Conservation (phyloP, 768 basidiomycete species). For the Mrakia frigida region DNA sequence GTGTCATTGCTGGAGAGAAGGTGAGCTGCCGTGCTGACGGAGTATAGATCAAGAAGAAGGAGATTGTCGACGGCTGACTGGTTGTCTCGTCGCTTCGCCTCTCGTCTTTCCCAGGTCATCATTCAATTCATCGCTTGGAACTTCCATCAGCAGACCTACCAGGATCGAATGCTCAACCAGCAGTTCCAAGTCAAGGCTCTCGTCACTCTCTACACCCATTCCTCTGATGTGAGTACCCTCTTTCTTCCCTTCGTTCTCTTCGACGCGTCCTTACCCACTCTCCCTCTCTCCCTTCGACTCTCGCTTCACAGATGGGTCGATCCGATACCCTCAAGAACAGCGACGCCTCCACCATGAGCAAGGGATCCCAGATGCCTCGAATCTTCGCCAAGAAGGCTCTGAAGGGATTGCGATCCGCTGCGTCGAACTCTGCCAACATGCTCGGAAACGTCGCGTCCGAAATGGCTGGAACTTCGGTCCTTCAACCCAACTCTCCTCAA, state of each 20-base stretch:
- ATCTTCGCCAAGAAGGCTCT: constrained; percentile 64
- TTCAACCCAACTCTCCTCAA: constrained; percentile 65
- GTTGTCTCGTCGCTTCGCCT: neutral
- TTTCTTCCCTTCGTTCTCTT: neutral
- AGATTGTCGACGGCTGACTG: neutral
- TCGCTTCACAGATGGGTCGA: constrained; percentile 48
- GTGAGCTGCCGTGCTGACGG: too few species aligned
- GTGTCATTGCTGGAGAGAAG: constrained; percentile 73
- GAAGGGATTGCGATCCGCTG: constrained; percentile 50
- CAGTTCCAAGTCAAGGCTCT: constrained; percentile 69
- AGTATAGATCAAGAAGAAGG: too few species aligned
- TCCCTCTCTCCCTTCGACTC: too few species aligned
- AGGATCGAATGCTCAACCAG: constrained; percentile 51
- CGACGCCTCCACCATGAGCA: constrained; percentile 43
- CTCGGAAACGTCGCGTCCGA: constrained; percentile 57
- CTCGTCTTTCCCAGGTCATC: constrained; percentile 46
- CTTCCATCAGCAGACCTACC: constrained; percentile 45
- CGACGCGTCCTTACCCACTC: neutral
- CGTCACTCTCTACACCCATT: constrained; percentile 71
- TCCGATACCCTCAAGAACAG: constrained; percentile 55
- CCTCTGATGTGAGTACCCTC: constrained; percentile 50
- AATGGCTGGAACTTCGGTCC: constrained; percentile 60
- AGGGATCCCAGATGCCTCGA: constrained; percentile 52
- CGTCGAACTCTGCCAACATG: constrained; percentile 44
- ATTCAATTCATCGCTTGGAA: constrained; percentile 68